Evolutionary conservation across 1,284 basidiomycete species (phyloP), one percentile per base, ranked within the genome.

Genomic region (Ceratobasidium sp.): DNA sequence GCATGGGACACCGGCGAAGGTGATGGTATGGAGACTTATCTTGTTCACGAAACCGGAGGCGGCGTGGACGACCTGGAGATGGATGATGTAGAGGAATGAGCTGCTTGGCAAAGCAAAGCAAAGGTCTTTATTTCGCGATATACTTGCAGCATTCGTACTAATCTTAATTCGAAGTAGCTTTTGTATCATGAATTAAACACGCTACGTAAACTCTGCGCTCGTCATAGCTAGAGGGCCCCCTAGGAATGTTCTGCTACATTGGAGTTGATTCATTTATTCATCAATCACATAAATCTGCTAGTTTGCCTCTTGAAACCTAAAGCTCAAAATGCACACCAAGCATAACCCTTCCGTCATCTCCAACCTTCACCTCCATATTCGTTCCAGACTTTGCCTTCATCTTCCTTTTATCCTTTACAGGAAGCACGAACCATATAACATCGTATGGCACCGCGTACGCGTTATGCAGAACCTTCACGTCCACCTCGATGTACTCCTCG

Each of bases 41-140:
- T 76, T 12, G 73, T 76, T 9, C 73, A 76, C 20, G 73, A 76
- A 67, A 33, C 73, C 6, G 62, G 62, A 67, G 73, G 73, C 2
- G 62, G 48, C 48, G 42, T 50, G 7, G 73, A 76, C n/a, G 73
- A 76, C n/a, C 73, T 76, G 28, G 73, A 76, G 54, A 76, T 76
- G 73, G 73, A 76, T 15, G 73, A 76, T 67, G 40, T n/a, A 15
- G 73, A 76, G 64, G 73, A 76, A 46, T 76, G 33, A 66, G 26
- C 3, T 48, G 28, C 20, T 26, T 9, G 42, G 6, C 2, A 23
- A 7, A n/a, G 44, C 13, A 26, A 5, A 13, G 7, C 38, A 69
- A 38, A 65, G 52, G 48, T 46, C 28, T 10, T 13, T 20, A 6
- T 57, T 20, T 54, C 17, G 52, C 20, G 9, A 54, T 54, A 54